Evolutionary conservation across 2,329 filamentous ascomycete genomes (phyloP).

Genomic region (Trichoderma harzianum): DNA sequence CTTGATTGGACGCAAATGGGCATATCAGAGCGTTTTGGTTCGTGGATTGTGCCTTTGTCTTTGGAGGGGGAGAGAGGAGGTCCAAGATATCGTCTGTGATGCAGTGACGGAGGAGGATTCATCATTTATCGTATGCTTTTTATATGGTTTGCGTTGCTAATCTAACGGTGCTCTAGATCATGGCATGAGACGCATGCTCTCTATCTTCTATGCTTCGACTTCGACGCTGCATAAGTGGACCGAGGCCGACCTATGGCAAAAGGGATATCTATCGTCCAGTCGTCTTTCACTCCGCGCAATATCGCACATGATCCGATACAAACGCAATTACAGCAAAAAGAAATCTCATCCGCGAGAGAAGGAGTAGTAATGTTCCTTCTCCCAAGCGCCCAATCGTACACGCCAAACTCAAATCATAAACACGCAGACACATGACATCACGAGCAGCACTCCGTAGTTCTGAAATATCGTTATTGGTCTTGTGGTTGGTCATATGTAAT

Average conservation of each 20-base stretch:
- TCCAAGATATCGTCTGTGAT: not conserved
- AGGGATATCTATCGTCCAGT: not conserved
- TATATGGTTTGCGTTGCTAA: not conserved
- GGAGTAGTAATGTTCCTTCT: not conserved
- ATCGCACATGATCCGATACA: not conserved
- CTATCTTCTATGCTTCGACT: not conserved
- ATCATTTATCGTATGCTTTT: not conserved
- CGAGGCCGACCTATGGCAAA: not conserved
- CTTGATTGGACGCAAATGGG: not conserved
- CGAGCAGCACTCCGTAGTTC: not conserved
- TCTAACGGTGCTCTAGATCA: not conserved
- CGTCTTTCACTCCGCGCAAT: not conserved
- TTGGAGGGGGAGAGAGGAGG: not conserved
- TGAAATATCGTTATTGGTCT: not conserved
- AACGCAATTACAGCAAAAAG: not conserved
- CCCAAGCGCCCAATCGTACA: not conserved
- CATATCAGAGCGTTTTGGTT: not conserved
- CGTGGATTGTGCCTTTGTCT: not conserved
- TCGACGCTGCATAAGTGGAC: not conserved
- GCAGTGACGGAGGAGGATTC: not conserved
- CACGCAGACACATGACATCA: not conserved
- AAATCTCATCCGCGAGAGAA: not conserved
- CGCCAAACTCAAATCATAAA: not conserved
- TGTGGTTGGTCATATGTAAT: not conserved
- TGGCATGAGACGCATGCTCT: not conserved